Conservation (phyloP, 257 asterid genomes). For the Solanum infundibuliforme region DNA sequence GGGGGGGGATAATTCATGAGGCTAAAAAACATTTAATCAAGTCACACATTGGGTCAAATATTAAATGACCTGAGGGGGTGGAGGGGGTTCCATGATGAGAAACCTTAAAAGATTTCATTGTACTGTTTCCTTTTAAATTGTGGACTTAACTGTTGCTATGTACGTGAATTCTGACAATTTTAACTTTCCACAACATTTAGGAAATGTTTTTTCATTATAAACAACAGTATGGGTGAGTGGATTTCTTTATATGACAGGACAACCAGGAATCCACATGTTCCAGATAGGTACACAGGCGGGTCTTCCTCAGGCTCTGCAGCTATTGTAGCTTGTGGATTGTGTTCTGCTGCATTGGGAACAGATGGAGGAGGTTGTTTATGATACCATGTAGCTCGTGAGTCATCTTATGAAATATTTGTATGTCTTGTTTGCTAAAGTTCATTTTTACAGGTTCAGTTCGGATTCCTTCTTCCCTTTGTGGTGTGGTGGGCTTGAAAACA, state of each 20-base stretch:
- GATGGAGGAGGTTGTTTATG: constrained; percentile 94
- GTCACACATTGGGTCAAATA: too few relatives aligned
- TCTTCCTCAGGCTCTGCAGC: constrained; percentile 99
- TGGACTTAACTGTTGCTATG: not conserved
- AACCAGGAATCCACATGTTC: constrained; percentile 87
- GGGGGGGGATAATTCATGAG: too few relatives aligned
- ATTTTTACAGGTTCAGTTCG: constrained; percentile 75
- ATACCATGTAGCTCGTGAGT: constrained; percentile 10
- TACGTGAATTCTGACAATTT: not conserved
- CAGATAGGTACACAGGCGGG: constrained; percentile 92
- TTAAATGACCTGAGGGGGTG: too few relatives aligned
- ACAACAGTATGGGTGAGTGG: not conserved
- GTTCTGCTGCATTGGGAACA: constrained; percentile 94
- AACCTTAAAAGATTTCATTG: too few relatives aligned
- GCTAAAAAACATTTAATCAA: too few relatives aligned
- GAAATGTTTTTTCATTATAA: not conserved
- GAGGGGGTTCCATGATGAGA: too few relatives aligned
- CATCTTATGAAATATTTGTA: not conserved
- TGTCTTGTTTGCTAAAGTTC: constrained; percentile 6
- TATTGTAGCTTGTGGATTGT: constrained; percentile 87
- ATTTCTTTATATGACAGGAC: constrained; percentile 42
- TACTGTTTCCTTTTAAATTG: too few relatives aligned
- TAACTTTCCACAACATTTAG: not conserved
- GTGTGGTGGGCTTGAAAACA: constrained; percentile 86
- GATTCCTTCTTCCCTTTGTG: constrained; percentile 93